Evolutionary conservation across 1,284 basidiomycete species (phyloP).

Genomic region (Melampsora americana): DNA sequence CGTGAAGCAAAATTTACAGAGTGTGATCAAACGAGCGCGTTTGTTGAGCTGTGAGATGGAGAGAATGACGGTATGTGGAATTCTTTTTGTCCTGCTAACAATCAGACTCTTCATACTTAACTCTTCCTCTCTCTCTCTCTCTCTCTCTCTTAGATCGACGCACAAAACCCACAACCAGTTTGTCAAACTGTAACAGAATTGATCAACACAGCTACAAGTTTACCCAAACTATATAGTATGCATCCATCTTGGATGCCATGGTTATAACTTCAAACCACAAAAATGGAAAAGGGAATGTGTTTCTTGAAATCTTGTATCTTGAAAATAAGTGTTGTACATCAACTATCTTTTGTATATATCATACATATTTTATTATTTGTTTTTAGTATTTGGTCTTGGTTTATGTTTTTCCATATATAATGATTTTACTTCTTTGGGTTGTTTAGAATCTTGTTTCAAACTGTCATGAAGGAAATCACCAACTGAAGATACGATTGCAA

Average conservation of each 20-base stretch:
- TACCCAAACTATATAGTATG: slow-evolving; percentile 61
- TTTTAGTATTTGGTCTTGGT: too few species aligned
- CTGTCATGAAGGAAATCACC: too few species aligned
- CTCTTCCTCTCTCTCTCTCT: slow-evolving; percentile 2
- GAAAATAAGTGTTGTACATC: too few species aligned
- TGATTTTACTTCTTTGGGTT: too few species aligned
- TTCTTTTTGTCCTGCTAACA: background rate
- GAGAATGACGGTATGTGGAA: slow-evolving; percentile 66
- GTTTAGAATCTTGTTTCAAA: too few species aligned
- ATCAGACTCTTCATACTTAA: too few species aligned
- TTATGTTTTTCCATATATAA: too few species aligned
- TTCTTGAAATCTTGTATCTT: too few species aligned
- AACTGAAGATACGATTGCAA: too few species aligned
- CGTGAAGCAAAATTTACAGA: slow-evolving; percentile 71
- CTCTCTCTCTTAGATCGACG: slow-evolving; percentile 31
- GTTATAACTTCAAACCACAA: slow-evolving; percentile 50
- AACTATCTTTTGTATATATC: too few species aligned
- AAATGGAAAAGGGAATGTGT: too few species aligned
- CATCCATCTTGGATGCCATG: slow-evolving; percentile 76
- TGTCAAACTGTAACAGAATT: slow-evolving; percentile 79
- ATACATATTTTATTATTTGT: too few species aligned
- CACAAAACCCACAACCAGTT: slow-evolving; percentile 60
- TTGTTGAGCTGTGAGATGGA: slow-evolving; percentile 78
- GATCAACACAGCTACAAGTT: slow-evolving; percentile 64
- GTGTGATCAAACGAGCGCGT: slow-evolving; percentile 79